These are phyloP conservation scores for Ogataea thermomethanolica DNA, from an alignment of 805 yeast genomes.

Conservation along the genomic window DNA sequence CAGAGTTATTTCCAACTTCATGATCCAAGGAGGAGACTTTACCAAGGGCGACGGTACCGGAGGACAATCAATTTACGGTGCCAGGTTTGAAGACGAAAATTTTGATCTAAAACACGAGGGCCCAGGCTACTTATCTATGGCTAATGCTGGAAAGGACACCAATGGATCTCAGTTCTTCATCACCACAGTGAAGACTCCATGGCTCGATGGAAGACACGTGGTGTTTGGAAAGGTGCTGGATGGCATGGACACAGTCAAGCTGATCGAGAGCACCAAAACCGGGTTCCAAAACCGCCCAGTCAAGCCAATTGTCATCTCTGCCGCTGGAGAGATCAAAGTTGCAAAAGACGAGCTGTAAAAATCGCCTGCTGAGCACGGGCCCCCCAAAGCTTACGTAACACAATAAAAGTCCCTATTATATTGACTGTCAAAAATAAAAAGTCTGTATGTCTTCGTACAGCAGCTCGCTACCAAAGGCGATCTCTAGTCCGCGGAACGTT, in stretches of 20 bases:
- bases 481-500: constrained; percentile 12
- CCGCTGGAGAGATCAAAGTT: constrained; percentile 62
- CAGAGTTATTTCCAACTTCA: constrained; percentile 66
- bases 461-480: constrained; percentile 23
- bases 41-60: constrained; percentile 68
- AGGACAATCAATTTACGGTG: constrained; percentile 72
- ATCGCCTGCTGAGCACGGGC: neutral
- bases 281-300: constrained; percentile 68
- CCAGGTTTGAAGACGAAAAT: constrained; percentile 65
- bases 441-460: constrained; percentile 13
- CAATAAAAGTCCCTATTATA: neutral
- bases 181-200: constrained; percentile 83
- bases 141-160: constrained; percentile 74
- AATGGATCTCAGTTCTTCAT: constrained; percentile 95
- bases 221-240: constrained; percentile 93
- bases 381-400: constrained; percentile 4
- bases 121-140: constrained; percentile 72
- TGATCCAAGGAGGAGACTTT: constrained; percentile 83
- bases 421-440: neutral
- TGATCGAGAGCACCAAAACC: constrained; percentile 73
- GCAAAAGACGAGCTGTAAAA: constrained; percentile 24
- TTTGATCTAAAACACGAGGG: constrained; percentile 64
- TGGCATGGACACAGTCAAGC: constrained; percentile 77
- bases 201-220: constrained; percentile 95
- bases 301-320: constrained; percentile 58